Evolutionary conservation across 2,329 filamentous ascomycete genomes (phyloP), one percentile per base, ranked within the genome.

Genomic region (Trichoderma oligosporum): DNA sequence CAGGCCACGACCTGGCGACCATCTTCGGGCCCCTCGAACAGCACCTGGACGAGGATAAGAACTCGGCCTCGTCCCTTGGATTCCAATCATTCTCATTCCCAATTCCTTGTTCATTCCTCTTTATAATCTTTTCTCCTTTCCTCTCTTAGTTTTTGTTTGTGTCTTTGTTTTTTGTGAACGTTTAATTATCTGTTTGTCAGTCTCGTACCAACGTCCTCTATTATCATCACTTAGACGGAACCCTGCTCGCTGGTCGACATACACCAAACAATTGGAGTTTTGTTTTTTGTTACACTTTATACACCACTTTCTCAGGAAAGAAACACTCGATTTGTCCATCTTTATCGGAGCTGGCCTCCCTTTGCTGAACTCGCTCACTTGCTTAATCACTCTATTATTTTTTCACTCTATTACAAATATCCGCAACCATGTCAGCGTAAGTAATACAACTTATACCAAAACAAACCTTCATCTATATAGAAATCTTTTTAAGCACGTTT

Each of bases 391-490:
- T 27, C 7, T 22, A 6, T 44, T 2, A 44, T 22, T n/a, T 12
- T 44, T 41, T 52, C 25, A 29, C 25, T 24, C 27, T 29, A 61
- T 53, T 56, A 53, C 58, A 58, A 38, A 22, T 29, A 57, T 38
- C 53, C 31, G 38, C 53, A 42, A 59, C 55, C 53, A 73, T 73
- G 71, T 73, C 71, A 61, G 63, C 70, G 71, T 74, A 67, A 65
- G 71, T 68, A 49, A n/a, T n/a, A 7, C 16, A 31, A 33, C 8
- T 11, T 14, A 39, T 24, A 4, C 18, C 20, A 36, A 11, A 6
- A 8, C 51, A 38, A 5, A 2, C 16, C 11, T 12, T 11, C 33
- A 46, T 54, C 2, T 16, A 7, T 20, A 24, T 58, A n/a, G 24
- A 33, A 12, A 22, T n/a, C 7, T 31, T 36, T 27, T 45, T 20